phyloP scores from a whole-genome alignment of 2,329 filamentous ascomycete genomes.

The Myriangium duriaei region DNA sequence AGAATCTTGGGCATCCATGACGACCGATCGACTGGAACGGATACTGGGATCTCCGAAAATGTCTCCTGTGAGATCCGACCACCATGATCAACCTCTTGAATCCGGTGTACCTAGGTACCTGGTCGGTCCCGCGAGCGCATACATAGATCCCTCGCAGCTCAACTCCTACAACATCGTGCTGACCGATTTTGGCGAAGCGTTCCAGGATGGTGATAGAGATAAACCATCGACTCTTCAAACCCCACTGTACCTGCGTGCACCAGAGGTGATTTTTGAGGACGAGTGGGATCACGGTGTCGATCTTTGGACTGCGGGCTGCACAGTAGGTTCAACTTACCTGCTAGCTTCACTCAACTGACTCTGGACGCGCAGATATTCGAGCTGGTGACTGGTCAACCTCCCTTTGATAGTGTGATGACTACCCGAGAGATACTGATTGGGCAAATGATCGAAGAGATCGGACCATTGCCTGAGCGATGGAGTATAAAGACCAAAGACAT shows the following conservation, averaged over 20 bases:
- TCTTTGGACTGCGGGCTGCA: conserved; percentile 19
- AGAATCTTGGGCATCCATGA: too few relatives aligned
- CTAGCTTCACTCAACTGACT: neutral
- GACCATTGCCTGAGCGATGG: neutral
- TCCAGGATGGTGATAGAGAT: conserved; percentile 9
- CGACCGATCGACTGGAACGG: too few relatives aligned
- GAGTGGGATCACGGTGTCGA: conserved; percentile 18
- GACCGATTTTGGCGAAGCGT: conserved; percentile 16
- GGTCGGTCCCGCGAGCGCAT: neutral
- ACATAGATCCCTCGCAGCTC: neutral
- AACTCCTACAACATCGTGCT: conserved; percentile 8
- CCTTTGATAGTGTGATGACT: conserved; percentile 9
- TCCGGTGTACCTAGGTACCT: neutral
- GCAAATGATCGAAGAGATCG: conserved; percentile 3
- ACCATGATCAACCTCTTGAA: too few relatives aligned
- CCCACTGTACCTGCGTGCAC: conserved; percentile 20
- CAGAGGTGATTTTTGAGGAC: conserved; percentile 18
- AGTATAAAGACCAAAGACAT: too few relatives aligned
- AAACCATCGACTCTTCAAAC: conserved; percentile 15
- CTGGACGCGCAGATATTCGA: conserved; percentile 12
- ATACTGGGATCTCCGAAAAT: too few relatives aligned
- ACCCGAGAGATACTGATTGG: neutral
- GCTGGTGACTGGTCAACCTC: conserved; percentile 14
- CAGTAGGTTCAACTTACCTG: neutral
- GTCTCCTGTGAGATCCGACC: too few relatives aligned